Evolutionary conservation across 352 stramenopile genomes (phyloP).

Genomic region (Thalassiosira mediterranea): DNA sequence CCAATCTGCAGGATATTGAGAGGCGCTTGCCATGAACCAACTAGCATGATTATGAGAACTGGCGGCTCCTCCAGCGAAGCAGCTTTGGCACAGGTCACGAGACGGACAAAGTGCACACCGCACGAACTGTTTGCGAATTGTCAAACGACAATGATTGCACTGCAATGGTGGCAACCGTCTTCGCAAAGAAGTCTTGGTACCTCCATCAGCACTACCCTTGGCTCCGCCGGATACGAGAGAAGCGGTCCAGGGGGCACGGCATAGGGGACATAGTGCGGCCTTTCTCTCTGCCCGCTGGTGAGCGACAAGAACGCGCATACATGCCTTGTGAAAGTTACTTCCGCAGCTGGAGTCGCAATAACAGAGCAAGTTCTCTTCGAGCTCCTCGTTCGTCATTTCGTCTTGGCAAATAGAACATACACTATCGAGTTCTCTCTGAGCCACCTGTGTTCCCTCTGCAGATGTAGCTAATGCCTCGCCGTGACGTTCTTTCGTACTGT

Average conservation of each 20-base stretch:
- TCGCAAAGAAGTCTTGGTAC: background rate
- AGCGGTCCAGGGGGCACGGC: constrained; percentile 32
- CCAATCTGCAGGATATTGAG: constrained; percentile 22
- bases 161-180: constrained; percentile 15
- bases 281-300: constrained; percentile 40
- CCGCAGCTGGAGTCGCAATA: constrained; percentile 49
- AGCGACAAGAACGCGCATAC: constrained; percentile 41
- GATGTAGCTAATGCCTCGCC: too few species aligned
- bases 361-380: constrained; percentile 37
- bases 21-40: constrained; percentile 10
- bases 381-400: constrained; percentile 35
- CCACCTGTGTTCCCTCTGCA: constrained; percentile 26
- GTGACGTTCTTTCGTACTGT: too few species aligned
- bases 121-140: constrained; percentile 12
- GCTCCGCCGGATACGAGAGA: background rate
- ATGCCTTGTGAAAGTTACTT: constrained; percentile 49
- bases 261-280: constrained; percentile 47
- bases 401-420: constrained; percentile 63
- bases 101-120: constrained; percentile 14
- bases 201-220: background rate
- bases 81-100: constrained; percentile 17
- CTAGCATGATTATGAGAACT: constrained; percentile 15
- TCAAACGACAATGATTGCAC: constrained; percentile 24
- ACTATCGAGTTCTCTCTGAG: constrained; percentile 40
- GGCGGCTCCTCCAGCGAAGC: constrained; percentile 10